Conservation (phyloP, 2,329 filamentous ascomycete species). For the Didymella keratinophila region DNA sequence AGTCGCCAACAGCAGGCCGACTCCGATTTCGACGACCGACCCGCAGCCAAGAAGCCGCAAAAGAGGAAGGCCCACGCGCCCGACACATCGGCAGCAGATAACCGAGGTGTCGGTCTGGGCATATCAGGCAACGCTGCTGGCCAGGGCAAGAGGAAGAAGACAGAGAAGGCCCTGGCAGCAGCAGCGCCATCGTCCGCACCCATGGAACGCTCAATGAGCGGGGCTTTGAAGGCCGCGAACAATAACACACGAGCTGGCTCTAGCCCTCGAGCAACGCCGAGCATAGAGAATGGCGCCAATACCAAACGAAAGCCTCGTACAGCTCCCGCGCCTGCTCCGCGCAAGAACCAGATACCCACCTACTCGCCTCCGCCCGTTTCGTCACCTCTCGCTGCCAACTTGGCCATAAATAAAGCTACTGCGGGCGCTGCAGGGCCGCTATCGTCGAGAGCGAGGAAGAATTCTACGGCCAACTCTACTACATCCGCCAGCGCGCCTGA, state of each 20-base stretch:
- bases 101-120: conserved; percentile 66
- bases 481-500: conserved; percentile 61
- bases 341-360: conserved; percentile 69
- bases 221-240: conserved; percentile 59
- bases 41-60: conserved; percentile 67
- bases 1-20: conserved; percentile 73
- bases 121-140: conserved; percentile 65
- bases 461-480: conserved; percentile 60
- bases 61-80: conserved; percentile 67
- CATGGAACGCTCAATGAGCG: conserved; percentile 75
- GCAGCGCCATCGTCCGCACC: conserved; percentile 48
- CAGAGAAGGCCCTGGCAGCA: conserved; percentile 67
- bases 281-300: conserved; percentile 54
- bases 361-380: conserved; percentile 76
- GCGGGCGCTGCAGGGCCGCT: conserved; percentile 61
- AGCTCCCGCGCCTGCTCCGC: conserved; percentile 71
- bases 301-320: conserved; percentile 76
- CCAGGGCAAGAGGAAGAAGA: conserved; percentile 77
- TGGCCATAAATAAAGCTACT: conserved; percentile 65
- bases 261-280: conserved; percentile 74
- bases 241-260: conserved; percentile 51
- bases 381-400: conserved; percentile 75
- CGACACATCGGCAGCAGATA: conserved; percentile 48
- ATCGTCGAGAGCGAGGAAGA: conserved; percentile 77
- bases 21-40: conserved; percentile 78